A percentile compares a stretch with the other conserved stretches of the same genome.
Conservation (phyloP, 257 asterid genomes). For the Solanum pimpinellifolium region DNA sequence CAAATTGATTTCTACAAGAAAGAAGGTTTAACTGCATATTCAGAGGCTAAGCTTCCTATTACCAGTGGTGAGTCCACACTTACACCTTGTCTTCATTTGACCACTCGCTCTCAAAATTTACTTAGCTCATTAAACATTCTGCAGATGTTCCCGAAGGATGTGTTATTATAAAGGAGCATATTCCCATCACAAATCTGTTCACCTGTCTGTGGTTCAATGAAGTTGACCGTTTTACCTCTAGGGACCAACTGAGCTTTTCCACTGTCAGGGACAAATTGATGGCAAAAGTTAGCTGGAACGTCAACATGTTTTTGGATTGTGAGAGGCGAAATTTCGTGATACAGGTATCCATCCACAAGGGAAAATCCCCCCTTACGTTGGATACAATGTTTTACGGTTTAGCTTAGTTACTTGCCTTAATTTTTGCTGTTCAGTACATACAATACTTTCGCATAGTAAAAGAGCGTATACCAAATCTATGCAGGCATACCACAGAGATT, state of each 20-base stretch:
- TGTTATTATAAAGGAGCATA: constrained; percentile 80
- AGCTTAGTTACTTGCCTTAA: background rate
- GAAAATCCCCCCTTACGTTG: background rate
- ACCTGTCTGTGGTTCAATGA: constrained; percentile 96
- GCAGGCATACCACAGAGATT: constrained; percentile 86
- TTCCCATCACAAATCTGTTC: constrained; percentile 81
- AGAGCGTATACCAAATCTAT: background rate
- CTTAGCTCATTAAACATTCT: constrained; percentile 2
- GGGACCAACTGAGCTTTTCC: constrained; percentile 96
- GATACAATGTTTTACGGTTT: background rate
- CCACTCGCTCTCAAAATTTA: background rate
- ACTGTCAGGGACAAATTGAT: constrained; percentile 79
- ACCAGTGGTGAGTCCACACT: constrained; percentile 60
- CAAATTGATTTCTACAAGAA: constrained; percentile 71
- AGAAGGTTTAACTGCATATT: constrained; percentile 85
- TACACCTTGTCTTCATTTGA: background rate
- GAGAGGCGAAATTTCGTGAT: constrained; percentile 87
- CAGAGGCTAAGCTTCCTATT: constrained; percentile 80
- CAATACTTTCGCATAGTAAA: background rate
- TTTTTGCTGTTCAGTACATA: background rate
- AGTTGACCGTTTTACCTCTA: constrained; percentile 89
- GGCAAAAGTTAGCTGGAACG: constrained; percentile 58
- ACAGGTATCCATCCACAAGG: constrained; percentile 37
- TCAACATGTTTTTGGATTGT: constrained; percentile 87
- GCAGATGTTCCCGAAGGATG: constrained; percentile 99